These are phyloP conservation scores for Peniophora sp. DNA, from an alignment of 1,284 basidiomycete genomes.

Conservation along the genomic window DNA sequence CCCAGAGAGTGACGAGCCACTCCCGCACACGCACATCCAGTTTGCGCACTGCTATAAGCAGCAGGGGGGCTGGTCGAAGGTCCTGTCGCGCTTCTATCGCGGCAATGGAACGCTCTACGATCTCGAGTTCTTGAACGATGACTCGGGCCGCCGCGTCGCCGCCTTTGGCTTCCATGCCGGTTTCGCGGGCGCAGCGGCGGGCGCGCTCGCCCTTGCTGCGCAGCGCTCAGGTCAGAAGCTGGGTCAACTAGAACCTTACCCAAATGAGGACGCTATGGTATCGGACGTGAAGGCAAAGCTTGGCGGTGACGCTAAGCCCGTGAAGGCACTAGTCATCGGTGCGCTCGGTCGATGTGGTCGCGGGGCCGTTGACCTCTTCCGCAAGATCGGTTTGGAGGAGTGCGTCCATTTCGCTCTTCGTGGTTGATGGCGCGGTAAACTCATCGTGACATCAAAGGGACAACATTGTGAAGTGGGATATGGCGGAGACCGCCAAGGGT, in stretches of 20 bases:
- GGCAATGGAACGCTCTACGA: constrained; percentile 93
- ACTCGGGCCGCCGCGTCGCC: constrained; percentile 84
- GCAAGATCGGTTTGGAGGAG: constrained; percentile 91
- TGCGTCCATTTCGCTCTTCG: constrained; percentile 29
- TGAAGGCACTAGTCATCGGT: constrained; percentile 92
- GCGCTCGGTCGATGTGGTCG: constrained; percentile 93
- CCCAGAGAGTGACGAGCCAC: constrained; percentile 69
- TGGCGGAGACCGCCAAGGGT: constrained; percentile 94
- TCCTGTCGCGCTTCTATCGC: constrained; percentile 82
- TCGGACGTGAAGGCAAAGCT: constrained; percentile 61
- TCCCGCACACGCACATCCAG: constrained; percentile 95
- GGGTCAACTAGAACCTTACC: constrained; percentile 70
- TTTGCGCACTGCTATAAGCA: constrained; percentile 99
- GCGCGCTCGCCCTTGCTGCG: constrained; percentile 77
- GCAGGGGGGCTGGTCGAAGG: constrained; percentile 88
- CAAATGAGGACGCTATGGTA: constrained; percentile 81
- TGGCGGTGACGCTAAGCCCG: constrained; percentile 64
- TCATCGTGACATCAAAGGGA: constrained; percentile 41
- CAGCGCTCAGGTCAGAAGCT: constrained; percentile 56
- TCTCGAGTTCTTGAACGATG: constrained; percentile 93
- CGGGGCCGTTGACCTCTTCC: constrained; percentile 93
- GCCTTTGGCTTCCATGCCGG: constrained; percentile 99
- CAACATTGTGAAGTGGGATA: constrained; percentile 97
- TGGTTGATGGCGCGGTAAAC: background rate
- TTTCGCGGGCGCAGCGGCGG: constrained; percentile 94